Base-by-base conservation (phyloP, 495 filamentous ascomycete genomes). In the Opeltia flavorubescens region DNA sequence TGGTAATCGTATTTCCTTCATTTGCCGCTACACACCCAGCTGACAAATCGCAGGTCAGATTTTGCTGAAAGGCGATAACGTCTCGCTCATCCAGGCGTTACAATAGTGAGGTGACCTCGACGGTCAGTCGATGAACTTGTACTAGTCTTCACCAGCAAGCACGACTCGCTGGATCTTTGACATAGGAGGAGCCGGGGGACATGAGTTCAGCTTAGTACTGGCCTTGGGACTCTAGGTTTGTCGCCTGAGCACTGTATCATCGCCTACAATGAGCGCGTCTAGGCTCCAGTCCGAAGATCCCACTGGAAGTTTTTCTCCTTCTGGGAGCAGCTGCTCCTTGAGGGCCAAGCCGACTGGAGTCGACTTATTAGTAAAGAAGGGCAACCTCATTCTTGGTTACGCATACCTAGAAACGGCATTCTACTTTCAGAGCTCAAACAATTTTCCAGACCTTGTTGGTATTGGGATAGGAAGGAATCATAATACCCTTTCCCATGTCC, bases 401-500 rank as follows among this genome's bases (percentile, higher is more conserved):
- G 64, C 71, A 64, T 66, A 81, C 77, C 73, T 40, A 78, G 70
- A 65, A 76, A 73, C 51, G 80, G 83, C 77, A 83, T 80, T 46
- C 45, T 47, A 45, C 40, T 50, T 48, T 66, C 68, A 45, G 66
- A 49, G 35, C 62, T 57, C 56, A 61, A 50, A 53, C 62, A 56
- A 49, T 61, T 63, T 47, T 60, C 62, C 46, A 41, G 38, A 17
- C 60, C 66, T 15, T 51, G 30, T 20, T 55, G 49, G 64, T 88
- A 93, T 55, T 78, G 75, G 48, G 79, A 70, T 59, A 98, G 63
- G 62, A 93, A 98, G 66, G 76, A 80, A 64, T 98, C 91, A 74
- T 96, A 98, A 64, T 88, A 98, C 38, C 93, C 91, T 69, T 85
- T 94, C 44, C 91, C 91, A 69, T 98, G 93, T 7, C 91, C 91